A percentile compares a stretch with the other conserved stretches of the same genome.
These are phyloP conservation scores for Kalmusia sp. DNA, from an alignment of 2,329 filamentous ascomycete genomes.

Conservation along the genomic window DNA sequence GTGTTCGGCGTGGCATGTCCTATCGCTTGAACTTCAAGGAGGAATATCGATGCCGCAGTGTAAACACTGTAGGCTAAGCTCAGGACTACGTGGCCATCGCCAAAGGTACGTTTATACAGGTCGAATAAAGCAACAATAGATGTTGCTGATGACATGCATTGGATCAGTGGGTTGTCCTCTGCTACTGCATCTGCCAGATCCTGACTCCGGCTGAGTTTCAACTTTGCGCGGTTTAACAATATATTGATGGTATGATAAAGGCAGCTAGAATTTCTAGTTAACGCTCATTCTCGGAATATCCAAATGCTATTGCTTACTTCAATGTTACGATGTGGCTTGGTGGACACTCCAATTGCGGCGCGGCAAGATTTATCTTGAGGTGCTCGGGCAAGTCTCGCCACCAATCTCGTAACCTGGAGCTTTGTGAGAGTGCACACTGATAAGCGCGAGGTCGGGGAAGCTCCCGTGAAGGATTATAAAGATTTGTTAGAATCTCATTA, in stretches of 20 bases:
- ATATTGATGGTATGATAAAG: slow-evolving; percentile 20
- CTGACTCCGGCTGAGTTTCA: slow-evolving; percentile 16
- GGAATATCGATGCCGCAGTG: slow-evolving; percentile 16
- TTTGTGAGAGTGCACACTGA: slow-evolving; percentile 10
- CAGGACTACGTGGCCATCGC: slow-evolving; percentile 15
- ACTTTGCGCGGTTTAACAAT: slow-evolving; percentile 14
- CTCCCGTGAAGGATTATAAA: slow-evolving; percentile 11
- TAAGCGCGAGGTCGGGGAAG: slow-evolving; percentile 4
- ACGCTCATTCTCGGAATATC: neutral
- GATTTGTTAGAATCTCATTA: slow-evolving; percentile 15
- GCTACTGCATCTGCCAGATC: slow-evolving; percentile 1
- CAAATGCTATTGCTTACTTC: slow-evolving; percentile 2
- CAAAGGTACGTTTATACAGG: slow-evolving; percentile 14
- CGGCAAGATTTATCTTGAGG: slow-evolving; percentile 15
- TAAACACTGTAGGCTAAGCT: slow-evolving; percentile 18
- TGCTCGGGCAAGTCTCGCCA: slow-evolving; percentile 16
- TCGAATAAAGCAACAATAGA: slow-evolving; percentile 18
- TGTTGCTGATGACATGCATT: slow-evolving; percentile 18
- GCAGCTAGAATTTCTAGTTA: slow-evolving; percentile 4
- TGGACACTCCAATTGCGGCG: slow-evolving; percentile 9
- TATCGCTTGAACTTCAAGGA: slow-evolving; percentile 16
- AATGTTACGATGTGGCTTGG: slow-evolving; percentile 17
- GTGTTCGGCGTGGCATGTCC: slow-evolving; percentile 11
- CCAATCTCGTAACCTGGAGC: slow-evolving; percentile 14
- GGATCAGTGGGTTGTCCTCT: slow-evolving; percentile 16